Evolutionary conservation across 495 filamentous ascomycete genomes (phyloP).

Genomic region (Pyronema domesticum): DNA sequence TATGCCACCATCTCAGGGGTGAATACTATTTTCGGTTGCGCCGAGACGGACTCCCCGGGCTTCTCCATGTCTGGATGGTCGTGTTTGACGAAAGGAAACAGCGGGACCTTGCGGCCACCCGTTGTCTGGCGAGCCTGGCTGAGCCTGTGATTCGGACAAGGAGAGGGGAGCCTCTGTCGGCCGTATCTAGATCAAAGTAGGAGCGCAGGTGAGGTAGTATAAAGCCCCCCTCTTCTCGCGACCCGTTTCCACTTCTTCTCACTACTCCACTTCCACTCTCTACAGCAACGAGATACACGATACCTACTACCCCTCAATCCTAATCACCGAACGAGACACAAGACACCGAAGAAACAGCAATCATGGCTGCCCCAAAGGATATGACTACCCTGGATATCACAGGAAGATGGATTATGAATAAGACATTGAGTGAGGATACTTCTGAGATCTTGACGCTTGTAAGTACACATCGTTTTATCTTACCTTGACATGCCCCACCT

Average conservation of each 20-base stretch:
- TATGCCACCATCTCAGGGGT: too few relatives aligned
- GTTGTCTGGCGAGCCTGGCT: too few relatives aligned
- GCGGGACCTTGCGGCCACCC: too few relatives aligned
- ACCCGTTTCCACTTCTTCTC: neutral
- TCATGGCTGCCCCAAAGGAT: conserved; percentile 65
- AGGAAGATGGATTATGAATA: conserved; percentile 71
- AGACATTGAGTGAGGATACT: conserved; percentile 51
- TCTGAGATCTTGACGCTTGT: conserved; percentile 56
- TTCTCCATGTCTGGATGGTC: too few relatives aligned
- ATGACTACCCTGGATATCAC: conserved; percentile 55
- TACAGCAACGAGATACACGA: neutral
- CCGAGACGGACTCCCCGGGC: too few relatives aligned
- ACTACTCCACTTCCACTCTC: neutral
- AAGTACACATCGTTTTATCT: conserved; percentile 6
- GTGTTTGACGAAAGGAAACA: too few relatives aligned
- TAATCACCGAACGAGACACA: too few relatives aligned
- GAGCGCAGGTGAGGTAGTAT: neutral
- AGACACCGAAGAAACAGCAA: neutral
- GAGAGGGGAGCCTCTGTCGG: too few relatives aligned
- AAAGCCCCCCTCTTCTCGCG: neutral
- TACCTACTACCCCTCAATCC: neutral
- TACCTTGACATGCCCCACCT: too few relatives aligned
- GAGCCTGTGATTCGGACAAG: too few relatives aligned
- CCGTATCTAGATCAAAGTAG: too few relatives aligned
- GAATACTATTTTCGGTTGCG: too few relatives aligned